phyloP scores from a whole-genome alignment of 306 rosid species.

The Cicer judaicum region DNA sequence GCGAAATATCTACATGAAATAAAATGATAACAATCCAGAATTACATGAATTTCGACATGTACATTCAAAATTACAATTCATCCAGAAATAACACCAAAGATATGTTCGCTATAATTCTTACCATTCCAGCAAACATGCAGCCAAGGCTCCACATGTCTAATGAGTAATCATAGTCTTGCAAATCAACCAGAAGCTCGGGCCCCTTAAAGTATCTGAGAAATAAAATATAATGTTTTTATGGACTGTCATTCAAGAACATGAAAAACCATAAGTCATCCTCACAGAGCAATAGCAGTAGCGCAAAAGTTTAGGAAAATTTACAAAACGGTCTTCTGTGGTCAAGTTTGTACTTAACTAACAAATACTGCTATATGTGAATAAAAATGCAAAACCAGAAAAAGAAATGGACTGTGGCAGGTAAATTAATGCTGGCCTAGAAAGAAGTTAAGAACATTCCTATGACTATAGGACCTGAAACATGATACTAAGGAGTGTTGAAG shows the following conservation, averaged over 20 bases:
- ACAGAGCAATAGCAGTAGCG: conserved; percentile 16
- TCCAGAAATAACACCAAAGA: background rate
- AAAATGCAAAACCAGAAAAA: conserved; percentile 13
- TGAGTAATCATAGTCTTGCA: conserved; percentile 90
- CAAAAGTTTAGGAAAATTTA: conserved; percentile 20
- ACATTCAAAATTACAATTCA: conserved; percentile 14
- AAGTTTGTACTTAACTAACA: conserved; percentile 16
- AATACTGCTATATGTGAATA: background rate
- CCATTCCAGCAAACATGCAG: conserved; percentile 99
- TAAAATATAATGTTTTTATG: conserved; percentile 31
- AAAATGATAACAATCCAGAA: conserved; percentile 36
- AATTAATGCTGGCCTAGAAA: conserved; percentile 32
- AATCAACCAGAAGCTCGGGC: conserved; percentile 86
- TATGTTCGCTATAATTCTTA: conserved; percentile 51
- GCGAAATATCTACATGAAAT: conserved; percentile 73
- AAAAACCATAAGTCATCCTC: conserved; percentile 30
- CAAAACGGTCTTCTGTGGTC: background rate
- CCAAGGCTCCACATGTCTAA: conserved; percentile 99
- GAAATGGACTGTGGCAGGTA: background rate
- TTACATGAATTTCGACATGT: conserved; percentile 4
- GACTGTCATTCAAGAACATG: conserved; percentile 33
- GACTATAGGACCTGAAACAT: conserved; percentile 32
- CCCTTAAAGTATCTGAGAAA: conserved; percentile 86
- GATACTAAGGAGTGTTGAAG: conserved; percentile 25
- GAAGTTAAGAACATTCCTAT: conserved; percentile 28